Evolutionary conservation across 2,329 filamentous ascomycete species (phyloP).

Genomic region (Arthroderma sp.): DNA sequence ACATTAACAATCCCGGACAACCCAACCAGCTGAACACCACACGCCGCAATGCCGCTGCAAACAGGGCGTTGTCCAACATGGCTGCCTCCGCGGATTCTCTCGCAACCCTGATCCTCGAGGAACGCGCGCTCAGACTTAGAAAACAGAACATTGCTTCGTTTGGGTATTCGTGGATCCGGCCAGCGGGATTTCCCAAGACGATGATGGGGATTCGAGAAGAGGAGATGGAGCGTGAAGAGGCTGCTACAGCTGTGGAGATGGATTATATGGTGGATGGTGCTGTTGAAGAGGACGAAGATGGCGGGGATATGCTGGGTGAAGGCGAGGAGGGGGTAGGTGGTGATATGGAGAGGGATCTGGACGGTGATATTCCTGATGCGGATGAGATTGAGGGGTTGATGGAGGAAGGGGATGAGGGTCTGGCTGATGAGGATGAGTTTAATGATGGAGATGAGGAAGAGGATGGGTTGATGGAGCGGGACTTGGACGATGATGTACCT

Average conservation of each 20-base stretch:
- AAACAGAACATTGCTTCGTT: slow-evolving; percentile 75
- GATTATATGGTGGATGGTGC: slow-evolving; percentile 66
- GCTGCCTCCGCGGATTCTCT: slow-evolving; percentile 45
- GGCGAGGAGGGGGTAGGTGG: slow-evolving; percentile 36
- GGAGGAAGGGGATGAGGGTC: slow-evolving; percentile 37
- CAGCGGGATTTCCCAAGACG: slow-evolving; percentile 77
- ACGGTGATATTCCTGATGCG: slow-evolving; percentile 34
- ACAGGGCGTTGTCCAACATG: too few relatives aligned
- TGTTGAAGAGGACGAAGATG: slow-evolving; percentile 42
- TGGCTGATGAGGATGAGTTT: slow-evolving; percentile 36
- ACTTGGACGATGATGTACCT: slow-evolving; percentile 9
- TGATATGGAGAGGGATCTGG: slow-evolving; percentile 30
- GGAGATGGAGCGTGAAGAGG: slow-evolving; percentile 74
- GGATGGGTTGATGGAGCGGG: slow-evolving; percentile 12
- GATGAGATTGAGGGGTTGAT: slow-evolving; percentile 24
- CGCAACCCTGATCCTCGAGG: slow-evolving; percentile 59
- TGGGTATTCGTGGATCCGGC: slow-evolving; percentile 79
- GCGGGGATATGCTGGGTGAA: slow-evolving; percentile 44
- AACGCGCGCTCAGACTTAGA: slow-evolving; percentile 61
- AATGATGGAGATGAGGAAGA: slow-evolving; percentile 34
- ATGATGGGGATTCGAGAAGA: slow-evolving; percentile 85
- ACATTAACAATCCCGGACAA: slow-evolving; percentile 14
- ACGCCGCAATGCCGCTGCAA: too few relatives aligned
- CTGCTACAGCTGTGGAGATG: slow-evolving; percentile 56
- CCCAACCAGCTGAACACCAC: slow-evolving; percentile 28